Percentiles rank a stretch among this genome's conserved stretches.
phyloP scores from a whole-genome alignment of 805 yeast genomes.

The Saccharomyces mikatae region DNA sequence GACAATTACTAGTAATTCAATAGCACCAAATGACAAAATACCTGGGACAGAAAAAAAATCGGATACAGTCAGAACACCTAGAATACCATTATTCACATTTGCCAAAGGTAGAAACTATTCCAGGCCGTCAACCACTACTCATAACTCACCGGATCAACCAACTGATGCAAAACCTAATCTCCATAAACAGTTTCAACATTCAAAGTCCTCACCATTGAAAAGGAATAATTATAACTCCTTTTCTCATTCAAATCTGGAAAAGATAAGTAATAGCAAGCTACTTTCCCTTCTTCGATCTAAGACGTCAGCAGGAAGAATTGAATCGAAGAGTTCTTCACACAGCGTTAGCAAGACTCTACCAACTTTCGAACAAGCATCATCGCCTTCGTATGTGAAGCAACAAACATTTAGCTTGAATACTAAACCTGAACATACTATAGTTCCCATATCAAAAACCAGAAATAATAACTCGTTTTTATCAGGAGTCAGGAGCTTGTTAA shows the following conservation, averaged over 20 bases:
- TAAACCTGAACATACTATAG: not conserved
- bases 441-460: not conserved
- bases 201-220: not conserved
- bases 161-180: not conserved
- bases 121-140: not conserved
- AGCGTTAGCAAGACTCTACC: not conserved
- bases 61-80: not conserved
- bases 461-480: not conserved
- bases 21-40: not conserved
- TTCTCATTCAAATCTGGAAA: not conserved
- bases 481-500: not conserved
- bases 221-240: not conserved
- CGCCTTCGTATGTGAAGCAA: not conserved
- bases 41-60: not conserved
- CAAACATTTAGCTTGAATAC: not conserved
- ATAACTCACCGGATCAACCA: not conserved
- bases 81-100: not conserved
- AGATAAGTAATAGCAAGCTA: constrained; percentile 1
- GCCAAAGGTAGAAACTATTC: not conserved
- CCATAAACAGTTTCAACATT: not conserved
- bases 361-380: not conserved
- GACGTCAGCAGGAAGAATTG: constrained; percentile 4
- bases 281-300: constrained; percentile 8
- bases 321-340: not conserved
- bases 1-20: not conserved